Percentiles rank a stretch among this genome's conserved stretches.
Conservation (phyloP, 805 yeast species). For the Osmozyma mogii region DNA sequence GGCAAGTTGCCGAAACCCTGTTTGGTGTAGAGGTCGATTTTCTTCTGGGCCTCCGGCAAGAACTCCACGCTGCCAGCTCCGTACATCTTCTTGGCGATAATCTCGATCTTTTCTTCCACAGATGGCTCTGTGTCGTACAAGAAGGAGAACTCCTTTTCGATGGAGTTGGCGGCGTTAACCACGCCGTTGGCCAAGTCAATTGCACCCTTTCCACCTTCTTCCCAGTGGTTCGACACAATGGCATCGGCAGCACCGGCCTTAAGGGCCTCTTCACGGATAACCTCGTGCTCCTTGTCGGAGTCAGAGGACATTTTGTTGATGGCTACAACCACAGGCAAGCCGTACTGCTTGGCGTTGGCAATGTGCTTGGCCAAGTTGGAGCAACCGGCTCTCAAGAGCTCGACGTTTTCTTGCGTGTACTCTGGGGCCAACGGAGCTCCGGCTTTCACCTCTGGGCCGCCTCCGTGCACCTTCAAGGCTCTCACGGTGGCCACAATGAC, state of each 20-base stretch:
- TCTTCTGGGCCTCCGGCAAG: conserved; percentile 59
- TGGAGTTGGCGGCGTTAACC: conserved; percentile 48
- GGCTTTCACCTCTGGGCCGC: conserved; percentile 83
- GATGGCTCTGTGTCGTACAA: conserved; percentile 42
- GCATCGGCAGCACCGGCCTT: conserved; percentile 78
- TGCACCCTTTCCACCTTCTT: conserved; percentile 79
- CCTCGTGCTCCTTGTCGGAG: conserved; percentile 57
- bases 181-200: conserved; percentile 66
- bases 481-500: conserved; percentile 79
- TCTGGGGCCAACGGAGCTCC: conserved; percentile 73
- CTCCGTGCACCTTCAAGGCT: conserved; percentile 82
- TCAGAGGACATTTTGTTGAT: conserved; percentile 74
- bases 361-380: conserved; percentile 74
- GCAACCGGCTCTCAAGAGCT: conserved; percentile 61
- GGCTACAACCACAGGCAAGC: conserved; percentile 76
- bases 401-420: conserved; percentile 64
- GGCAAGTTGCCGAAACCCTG: conserved; percentile 78
- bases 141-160: conserved; percentile 39
- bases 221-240: conserved; percentile 80
- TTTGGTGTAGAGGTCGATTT: conserved; percentile 56
- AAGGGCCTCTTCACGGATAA: conserved; percentile 58
- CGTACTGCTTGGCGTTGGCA: conserved; percentile 60
- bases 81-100: conserved; percentile 70
- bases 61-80: conserved; percentile 70
- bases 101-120: conserved; percentile 58